These are phyloP conservation scores for Globisporangium ultimum DNA, from an alignment of 352 stramenopile genomes.

Conservation along the genomic window DNA sequence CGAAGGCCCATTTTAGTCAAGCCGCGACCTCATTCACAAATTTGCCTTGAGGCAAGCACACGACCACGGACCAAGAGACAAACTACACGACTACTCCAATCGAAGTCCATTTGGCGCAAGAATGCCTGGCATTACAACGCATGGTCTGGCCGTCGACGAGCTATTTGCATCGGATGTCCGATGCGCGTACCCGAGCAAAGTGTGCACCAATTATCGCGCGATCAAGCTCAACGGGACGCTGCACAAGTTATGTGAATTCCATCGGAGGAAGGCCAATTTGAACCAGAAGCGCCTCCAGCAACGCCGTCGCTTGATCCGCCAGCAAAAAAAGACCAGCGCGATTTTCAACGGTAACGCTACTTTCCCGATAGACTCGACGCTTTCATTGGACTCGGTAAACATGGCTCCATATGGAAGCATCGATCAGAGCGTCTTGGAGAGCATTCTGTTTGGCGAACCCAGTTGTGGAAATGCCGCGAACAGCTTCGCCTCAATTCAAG, in stretches of 20 bases:
- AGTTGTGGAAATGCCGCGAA: too few species aligned
- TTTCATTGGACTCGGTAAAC: too few species aligned
- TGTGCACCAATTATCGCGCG: slow-evolving; percentile 51
- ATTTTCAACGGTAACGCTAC: too few species aligned
- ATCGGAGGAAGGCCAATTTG: slow-evolving; percentile 49
- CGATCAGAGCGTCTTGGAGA: too few species aligned
- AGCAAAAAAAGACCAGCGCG: not conserved
- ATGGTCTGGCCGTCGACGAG: not conserved
- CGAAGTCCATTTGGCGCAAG: not conserved
- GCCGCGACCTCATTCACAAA: too few species aligned
- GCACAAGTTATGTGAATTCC: slow-evolving; percentile 71
- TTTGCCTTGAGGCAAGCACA: too few species aligned
- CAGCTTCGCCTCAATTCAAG: too few species aligned
- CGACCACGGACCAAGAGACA: too few species aligned
- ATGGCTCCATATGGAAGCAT: too few species aligned
- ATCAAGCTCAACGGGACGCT: slow-evolving; percentile 66
- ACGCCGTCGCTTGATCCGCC: slow-evolving; percentile 10
- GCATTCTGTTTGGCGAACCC: too few species aligned
- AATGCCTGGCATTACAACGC: not conserved
- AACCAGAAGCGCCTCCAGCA: slow-evolving; percentile 18
- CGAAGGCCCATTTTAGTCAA: too few species aligned
- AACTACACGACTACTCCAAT: not conserved
- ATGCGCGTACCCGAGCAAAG: slow-evolving; percentile 76
- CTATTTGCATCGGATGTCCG: slow-evolving; percentile 17
- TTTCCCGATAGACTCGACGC: too few species aligned